These are phyloP conservation scores for Picea mariana DNA, from an alignment of 83 land plant genomes.

Conservation along the genomic window DNA sequence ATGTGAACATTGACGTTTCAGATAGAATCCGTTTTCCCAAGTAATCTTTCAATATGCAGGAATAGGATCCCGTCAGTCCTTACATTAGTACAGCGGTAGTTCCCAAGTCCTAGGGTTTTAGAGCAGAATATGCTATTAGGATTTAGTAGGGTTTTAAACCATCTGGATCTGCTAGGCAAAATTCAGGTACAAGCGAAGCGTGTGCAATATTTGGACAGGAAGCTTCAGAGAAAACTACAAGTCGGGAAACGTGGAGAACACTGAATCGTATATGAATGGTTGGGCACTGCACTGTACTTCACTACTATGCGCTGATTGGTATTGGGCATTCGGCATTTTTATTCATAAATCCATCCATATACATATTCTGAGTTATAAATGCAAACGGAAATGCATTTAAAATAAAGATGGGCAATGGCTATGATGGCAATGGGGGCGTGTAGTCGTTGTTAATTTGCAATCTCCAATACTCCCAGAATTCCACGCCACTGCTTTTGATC, in stretches of 20 bases:
- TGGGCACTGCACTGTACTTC: constrained; percentile 5
- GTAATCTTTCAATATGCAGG: background rate
- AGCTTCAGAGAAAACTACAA: too few species aligned
- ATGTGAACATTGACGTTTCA: background rate
- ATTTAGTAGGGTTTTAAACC: background rate
- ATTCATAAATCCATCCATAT: too few species aligned
- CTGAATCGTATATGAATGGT: constrained; percentile 11
- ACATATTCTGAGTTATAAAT: background rate
- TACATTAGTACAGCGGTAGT: too few species aligned
- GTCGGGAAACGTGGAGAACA: constrained; percentile 8
- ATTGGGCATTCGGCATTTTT: too few species aligned
- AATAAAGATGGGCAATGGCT: background rate
- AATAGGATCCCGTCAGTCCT: too few species aligned
- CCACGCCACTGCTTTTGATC: constrained; percentile 13
- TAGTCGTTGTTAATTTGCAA: constrained; percentile 11
- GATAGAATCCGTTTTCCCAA: background rate
- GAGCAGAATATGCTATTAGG: background rate
- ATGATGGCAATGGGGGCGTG: background rate
- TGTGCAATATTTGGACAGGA: background rate
- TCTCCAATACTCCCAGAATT: constrained; percentile 18
- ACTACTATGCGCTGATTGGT: background rate
- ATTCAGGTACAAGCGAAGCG: background rate
- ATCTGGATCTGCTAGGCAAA: background rate
- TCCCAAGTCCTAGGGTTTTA: background rate
- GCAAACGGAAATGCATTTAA: background rate